Conservation (phyloP, 169 alveolate species). For the Cryptosporidium xiaoi region DNA sequence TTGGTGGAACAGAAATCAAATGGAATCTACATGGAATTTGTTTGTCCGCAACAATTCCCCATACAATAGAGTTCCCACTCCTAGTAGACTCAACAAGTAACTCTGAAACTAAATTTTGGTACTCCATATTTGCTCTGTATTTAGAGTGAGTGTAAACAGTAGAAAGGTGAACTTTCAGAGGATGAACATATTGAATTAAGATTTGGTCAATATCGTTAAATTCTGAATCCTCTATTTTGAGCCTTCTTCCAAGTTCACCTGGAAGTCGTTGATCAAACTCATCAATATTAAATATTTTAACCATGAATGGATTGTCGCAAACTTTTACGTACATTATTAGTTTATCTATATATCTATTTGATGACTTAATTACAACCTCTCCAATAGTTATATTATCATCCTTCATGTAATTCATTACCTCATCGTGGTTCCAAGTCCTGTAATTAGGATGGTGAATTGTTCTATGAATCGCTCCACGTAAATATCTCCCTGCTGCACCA, state of each 20-base stretch:
- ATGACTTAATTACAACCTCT: slow-evolving; percentile 50
- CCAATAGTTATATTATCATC: slow-evolving; percentile 32
- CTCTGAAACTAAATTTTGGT: slow-evolving; percentile 58
- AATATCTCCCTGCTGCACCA: neutral
- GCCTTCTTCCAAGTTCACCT: slow-evolving; percentile 70
- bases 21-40: slow-evolving; percentile 75
- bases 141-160: slow-evolving; percentile 50
- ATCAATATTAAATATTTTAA: slow-evolving; percentile 48
- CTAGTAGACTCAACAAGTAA: slow-evolving; percentile 49
- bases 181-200: slow-evolving; percentile 68
- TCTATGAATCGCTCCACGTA: slow-evolving; percentile 12
- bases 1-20: slow-evolving; percentile 69
- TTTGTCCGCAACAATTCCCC: slow-evolving; percentile 66
- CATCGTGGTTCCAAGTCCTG: slow-evolving; percentile 62
- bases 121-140: slow-evolving; percentile 65
- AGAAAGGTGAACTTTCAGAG: slow-evolving; percentile 50
- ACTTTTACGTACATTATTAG: slow-evolving; percentile 56
- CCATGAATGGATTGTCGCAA: slow-evolving; percentile 55
- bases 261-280: slow-evolving; percentile 70
- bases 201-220: slow-evolving; percentile 64
- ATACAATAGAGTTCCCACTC: slow-evolving; percentile 70
- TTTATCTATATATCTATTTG: slow-evolving; percentile 44
- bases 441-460: slow-evolving; percentile 72
- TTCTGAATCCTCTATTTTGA: slow-evolving; percentile 45
- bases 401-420: slow-evolving; percentile 31